phyloP scores from a whole-genome alignment of 805 yeast species.

The Lipomyces sp. region DNA sequence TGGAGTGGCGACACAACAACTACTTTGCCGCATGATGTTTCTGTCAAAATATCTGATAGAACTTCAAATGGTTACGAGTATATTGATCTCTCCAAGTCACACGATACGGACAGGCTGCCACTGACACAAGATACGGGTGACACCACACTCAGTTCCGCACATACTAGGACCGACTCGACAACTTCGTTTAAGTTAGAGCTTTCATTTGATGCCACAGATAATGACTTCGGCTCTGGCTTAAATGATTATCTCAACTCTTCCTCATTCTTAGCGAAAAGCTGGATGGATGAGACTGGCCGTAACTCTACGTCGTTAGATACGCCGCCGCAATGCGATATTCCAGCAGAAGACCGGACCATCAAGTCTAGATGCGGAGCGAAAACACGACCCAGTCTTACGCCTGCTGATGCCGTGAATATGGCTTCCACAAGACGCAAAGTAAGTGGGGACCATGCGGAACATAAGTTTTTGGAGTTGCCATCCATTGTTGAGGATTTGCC shows the following conservation, averaged over 20 bases:
- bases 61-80: background rate
- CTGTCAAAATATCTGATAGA: background rate
- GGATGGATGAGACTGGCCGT: background rate
- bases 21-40: background rate
- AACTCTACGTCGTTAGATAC: background rate
- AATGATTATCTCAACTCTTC: conserved; percentile 29
- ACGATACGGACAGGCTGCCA: background rate
- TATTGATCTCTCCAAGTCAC: background rate
- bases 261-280: conserved; percentile 15
- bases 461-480: conserved; percentile 20
- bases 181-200: conserved; percentile 22
- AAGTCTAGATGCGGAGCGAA: conserved; percentile 26
- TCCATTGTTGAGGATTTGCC: conserved; percentile 12
- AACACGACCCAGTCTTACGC: conserved; percentile 33
- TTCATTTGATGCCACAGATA: conserved; percentile 13
- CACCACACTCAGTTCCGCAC: background rate
- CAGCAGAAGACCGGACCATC: conserved; percentile 22
- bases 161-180: conserved; percentile 9
- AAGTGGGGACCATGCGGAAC: conserved; percentile 20
- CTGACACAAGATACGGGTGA: background rate
- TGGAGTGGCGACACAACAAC: background rate
- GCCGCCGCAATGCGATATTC: background rate
- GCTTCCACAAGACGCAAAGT: conserved; percentile 24
- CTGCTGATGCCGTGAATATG: conserved; percentile 24
- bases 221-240: conserved; percentile 27